These are phyloP conservation scores for Penicillium polonicum DNA, from an alignment of 2,329 filamentous ascomycete genomes.

Conservation along the genomic window DNA sequence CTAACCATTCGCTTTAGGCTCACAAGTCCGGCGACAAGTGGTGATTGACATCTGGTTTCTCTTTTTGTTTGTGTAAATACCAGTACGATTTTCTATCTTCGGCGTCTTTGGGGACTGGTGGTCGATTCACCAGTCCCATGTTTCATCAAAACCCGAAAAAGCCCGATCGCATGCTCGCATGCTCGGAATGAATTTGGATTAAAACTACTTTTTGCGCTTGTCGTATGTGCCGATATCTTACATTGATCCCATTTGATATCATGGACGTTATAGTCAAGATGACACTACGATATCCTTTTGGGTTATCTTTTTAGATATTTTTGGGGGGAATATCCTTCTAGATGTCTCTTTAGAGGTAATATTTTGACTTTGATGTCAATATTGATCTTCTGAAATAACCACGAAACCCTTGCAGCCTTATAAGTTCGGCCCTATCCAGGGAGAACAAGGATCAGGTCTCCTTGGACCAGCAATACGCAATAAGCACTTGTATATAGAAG, in stretches of 20 bases:
- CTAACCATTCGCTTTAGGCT: constrained; percentile 32
- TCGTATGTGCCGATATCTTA: not conserved
- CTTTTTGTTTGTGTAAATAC: constrained; percentile 42
- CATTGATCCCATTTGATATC: not conserved
- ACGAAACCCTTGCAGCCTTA: constrained; percentile 3
- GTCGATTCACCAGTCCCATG: constrained; percentile 19
- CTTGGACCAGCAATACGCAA: not conserved
- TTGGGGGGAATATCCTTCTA: no score
- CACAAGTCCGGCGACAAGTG: constrained; percentile 40
- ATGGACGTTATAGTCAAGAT: not conserved
- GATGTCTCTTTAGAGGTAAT: not conserved
- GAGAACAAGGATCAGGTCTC: constrained; percentile 1
- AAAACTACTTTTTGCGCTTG: not conserved
- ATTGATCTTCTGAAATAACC: not conserved
- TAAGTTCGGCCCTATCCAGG: not conserved
- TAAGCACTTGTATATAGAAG: not conserved
- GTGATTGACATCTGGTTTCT: constrained; percentile 31
- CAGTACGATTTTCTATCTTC: constrained; percentile 35
- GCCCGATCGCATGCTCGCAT: constrained; percentile 11
- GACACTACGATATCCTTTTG: not conserved
- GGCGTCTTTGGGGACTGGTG: constrained; percentile 32
- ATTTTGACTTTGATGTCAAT: not conserved
- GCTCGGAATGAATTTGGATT: constrained; percentile 14
- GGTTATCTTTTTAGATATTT: not conserved
- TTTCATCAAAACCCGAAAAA: constrained; percentile 19